These are phyloP conservation scores for Apiospora marii DNA, from an alignment of 2,329 filamentous ascomycete species.

Conservation along the genomic window DNA sequence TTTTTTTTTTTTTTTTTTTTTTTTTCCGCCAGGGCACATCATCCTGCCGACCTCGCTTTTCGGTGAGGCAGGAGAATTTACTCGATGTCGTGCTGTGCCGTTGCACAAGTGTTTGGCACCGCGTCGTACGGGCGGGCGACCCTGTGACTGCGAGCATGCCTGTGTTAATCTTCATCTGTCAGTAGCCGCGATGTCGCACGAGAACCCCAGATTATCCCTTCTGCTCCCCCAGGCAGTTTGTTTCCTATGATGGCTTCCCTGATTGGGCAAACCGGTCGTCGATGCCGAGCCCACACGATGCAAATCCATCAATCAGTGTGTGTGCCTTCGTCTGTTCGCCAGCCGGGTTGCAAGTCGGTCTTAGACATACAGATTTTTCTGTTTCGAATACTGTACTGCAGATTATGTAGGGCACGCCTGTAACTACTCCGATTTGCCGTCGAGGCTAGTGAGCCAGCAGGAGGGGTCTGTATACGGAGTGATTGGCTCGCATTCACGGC, in stretches of 20 bases:
- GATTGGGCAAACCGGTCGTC: constrained; percentile 21
- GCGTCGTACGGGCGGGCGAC: constrained; percentile 7
- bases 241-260: not conserved
- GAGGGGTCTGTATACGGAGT: constrained; percentile 5
- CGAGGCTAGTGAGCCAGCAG: not conserved
- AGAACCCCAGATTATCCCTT: constrained; percentile 5
- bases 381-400: constrained; percentile 14
- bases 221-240: not conserved
- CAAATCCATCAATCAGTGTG: not conserved
- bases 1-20: not conserved
- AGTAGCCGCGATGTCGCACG: not conserved
- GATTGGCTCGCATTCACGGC: not conserved
- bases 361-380: constrained; percentile 2
- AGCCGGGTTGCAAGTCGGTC: not conserved
- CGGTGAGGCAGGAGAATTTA: not conserved
- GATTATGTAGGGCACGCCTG: constrained; percentile 1
- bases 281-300: constrained; percentile 2
- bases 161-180: not conserved
- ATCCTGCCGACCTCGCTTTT: not conserved
- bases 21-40: not conserved
- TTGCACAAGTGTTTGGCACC: not conserved
- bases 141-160: not conserved
- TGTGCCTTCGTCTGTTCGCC: not conserved
- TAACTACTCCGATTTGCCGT: constrained; percentile 13
- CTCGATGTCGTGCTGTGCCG: not conserved